Conservation (phyloP, 257 asterid species). For the Solanum pimpinellifolium region DNA sequence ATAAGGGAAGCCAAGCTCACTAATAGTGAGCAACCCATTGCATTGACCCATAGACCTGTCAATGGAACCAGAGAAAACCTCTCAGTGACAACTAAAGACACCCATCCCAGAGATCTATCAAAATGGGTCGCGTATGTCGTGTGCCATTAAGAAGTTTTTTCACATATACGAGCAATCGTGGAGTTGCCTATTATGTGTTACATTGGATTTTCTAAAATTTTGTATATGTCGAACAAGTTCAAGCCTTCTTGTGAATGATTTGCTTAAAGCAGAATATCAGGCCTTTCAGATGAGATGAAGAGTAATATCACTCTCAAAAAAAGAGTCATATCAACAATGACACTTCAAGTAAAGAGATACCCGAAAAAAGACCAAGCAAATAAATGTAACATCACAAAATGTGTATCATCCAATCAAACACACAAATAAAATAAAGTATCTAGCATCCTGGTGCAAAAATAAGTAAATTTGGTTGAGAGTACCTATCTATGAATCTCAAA, state of each 20-base stretch:
- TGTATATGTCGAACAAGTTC: neutral
- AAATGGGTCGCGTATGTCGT: neutral
- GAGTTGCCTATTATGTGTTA: neutral
- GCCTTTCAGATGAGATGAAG: neutral
- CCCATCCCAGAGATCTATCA: neutral
- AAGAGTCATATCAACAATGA: neutral
- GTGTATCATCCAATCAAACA: neutral
- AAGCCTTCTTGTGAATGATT: neutral
- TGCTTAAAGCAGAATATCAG: neutral
- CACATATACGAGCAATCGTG: neutral
- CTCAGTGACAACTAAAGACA: neutral
- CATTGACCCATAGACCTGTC: constrained; percentile 82
- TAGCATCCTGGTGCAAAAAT: neutral
- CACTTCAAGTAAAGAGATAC: neutral
- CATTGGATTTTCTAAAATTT: neutral
- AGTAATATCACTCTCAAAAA: neutral
- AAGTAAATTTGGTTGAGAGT: neutral
- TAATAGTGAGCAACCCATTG: constrained; percentile 92
- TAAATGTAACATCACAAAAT: neutral
- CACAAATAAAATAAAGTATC: neutral
- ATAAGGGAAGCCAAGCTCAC: constrained; percentile 98
- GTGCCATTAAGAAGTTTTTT: neutral
- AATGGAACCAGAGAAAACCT: constrained; percentile 3
- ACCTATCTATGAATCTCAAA: neutral
- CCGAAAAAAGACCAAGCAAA: neutral